Base-by-base conservation (phyloP, 2,329 filamentous ascomycete species). In the Phaeosphaeria sp. region DNA sequence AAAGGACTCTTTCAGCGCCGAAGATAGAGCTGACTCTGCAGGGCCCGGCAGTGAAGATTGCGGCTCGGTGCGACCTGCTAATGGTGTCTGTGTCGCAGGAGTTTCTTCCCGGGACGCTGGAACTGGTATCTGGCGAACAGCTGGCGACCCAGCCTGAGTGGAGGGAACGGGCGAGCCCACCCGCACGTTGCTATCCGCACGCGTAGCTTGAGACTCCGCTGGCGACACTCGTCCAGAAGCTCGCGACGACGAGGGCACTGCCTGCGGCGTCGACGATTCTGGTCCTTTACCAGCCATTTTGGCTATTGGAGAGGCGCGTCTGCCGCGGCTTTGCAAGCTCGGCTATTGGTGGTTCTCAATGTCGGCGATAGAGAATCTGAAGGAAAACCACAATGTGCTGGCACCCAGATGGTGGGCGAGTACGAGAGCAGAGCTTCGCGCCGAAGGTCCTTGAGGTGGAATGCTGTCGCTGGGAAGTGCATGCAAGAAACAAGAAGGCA, bases 11-110 rank as follows among this genome's bases (percentile, higher is more conserved):
- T 91, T 91, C 62, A 97, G 81, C n/a, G 92, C 94, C 24, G 91
- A 91, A 36, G 94, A 93, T 53, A 98, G 86, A 59, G 93, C 93
- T 24, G 94, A 97, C 49, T 93, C 87, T 22, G 92, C 92, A 6
- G 92, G 93, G 0, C 92, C 92, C 6, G 89, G 86, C 7, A 87
- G 79, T 49, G 87, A 89, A 21, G 86, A 85, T 63, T 82, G 75
- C 55, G 77, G 77, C 63, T 79, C 81, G 59, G 77, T 86, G 52
- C 85, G 84, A 57, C 86, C 89, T 8, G 89, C 83, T 39, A 96
- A 83, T 39, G 91, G 89, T 40, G 87, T 84, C 56, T 87, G 77
- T 63, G 65, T 71, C 71, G 68, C 71, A 64, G 64, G 80, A 68
- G 59, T 74, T 46, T 74, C 69, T 24, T 72, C 68, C 52, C 83